Base-by-base conservation (phyloP, 257 asterid species). In the Scutellaria minor region DNA sequence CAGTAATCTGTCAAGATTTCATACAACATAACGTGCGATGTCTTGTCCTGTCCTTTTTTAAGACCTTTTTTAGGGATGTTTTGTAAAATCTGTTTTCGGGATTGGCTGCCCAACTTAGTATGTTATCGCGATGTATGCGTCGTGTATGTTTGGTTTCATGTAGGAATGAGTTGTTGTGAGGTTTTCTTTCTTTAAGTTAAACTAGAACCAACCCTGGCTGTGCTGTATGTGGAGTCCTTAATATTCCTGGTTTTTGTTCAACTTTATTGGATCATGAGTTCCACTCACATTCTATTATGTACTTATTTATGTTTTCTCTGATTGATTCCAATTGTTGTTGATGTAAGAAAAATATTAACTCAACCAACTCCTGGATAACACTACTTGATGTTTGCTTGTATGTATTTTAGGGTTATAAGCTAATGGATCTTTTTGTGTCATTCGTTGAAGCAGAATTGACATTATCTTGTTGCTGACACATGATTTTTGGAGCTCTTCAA, bases 1-100 rank as follows among this genome's bases (percentile, higher is more conserved):
- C 90, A 87, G 87, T 89, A 76, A 84, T 74, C 39, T 8, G n/a
- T 73, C 12, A 51, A 47, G 56, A 37, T 31, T 61, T 20, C 41
- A 35, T 62, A 42, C 3, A 12, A 47, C 18, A 20, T 51, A 58
- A 65, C 4, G 64, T 44, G 31, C 52, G 6, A 66, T 56, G 6
- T 56, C 35, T 50, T 3, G 9, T 20, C 71, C 10, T 31, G 37
- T 31, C 35, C 35, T 31, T 31, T 9, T 24, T 15, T 24, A 51
- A 44, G 71, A 7, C 66, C 20, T 55, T 61, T 55, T 22, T 47
- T 61, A 44, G 73, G 64, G 64, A 78, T 73, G 65, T 63, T 73
- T 54, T 69, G 68, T 78, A 53, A 39, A 72, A 61, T 78, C 72
- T 46, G 60, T 71, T 56, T 77, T 18, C 12, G 35, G 58, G 39